Percentiles rank a stretch among this genome's conserved stretches.
Conservation (phyloP, 129 eudicot genomes). For the Smallanthus sonchifolius region DNA sequence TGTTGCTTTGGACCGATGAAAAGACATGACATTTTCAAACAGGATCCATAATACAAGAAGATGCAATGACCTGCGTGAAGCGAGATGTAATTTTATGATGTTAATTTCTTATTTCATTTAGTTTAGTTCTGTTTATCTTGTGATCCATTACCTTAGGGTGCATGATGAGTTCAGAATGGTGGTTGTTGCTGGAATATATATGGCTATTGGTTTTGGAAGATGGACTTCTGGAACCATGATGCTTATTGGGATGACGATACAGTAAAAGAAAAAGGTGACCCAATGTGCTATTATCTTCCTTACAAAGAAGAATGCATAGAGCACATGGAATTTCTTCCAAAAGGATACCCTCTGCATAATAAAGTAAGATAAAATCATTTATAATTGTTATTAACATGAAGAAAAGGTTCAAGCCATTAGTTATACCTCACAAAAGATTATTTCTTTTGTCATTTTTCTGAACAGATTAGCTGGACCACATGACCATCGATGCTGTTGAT, state of each 20-base stretch:
- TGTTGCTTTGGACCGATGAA: constrained; percentile 86
- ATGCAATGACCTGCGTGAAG: constrained; percentile 55
- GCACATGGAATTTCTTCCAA: constrained; percentile 75
- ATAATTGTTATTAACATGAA: neutral
- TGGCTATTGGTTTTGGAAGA: constrained; percentile 57
- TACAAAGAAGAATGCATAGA: constrained; percentile 84
- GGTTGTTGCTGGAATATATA: constrained; percentile 70
- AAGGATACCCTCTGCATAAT: constrained; percentile 63
- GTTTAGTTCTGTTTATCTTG: neutral
- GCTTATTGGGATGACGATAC: constrained; percentile 66
- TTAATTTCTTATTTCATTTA: neutral
- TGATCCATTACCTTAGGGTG: constrained; percentile 50
- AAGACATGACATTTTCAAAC: constrained; percentile 90
- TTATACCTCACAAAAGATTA: constrained; percentile 58
- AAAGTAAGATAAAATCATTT: constrained; percentile 12
- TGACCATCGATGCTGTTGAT: constrained; percentile 94
- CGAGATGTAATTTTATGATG: constrained; percentile 7
- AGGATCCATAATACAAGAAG: constrained; percentile 85
- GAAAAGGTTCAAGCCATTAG: neutral
- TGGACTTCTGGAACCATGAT: constrained; percentile 74
- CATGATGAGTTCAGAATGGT: constrained; percentile 68
- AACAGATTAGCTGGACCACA: constrained; percentile 91
- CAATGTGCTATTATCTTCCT: constrained; percentile 84
- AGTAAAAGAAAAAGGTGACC: constrained; percentile 88
- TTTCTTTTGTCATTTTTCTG: constrained; percentile 72